A percentile compares a stretch with the other conserved stretches of the same genome.
Conservation (phyloP, 1,284 basidiomycete species). For the Cutaneotrichosporon arboriforme region DNA sequence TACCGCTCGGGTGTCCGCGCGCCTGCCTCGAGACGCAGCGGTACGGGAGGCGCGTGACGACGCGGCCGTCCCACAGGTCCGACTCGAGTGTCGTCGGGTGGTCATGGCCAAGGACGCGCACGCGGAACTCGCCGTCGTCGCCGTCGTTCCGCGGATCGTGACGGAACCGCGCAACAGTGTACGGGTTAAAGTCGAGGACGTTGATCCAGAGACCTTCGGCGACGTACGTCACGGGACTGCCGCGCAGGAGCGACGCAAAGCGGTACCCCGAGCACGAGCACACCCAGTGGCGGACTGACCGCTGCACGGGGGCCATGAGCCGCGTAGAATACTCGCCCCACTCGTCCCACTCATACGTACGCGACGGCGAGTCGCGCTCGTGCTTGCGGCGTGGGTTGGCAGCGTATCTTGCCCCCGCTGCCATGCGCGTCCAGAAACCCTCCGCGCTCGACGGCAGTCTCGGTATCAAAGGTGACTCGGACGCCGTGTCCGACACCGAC, state of each 20-base stretch:
- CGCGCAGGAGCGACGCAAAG: conserved; percentile 25
- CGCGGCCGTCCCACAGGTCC: conserved; percentile 28
- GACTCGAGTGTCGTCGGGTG: conserved; percentile 20
- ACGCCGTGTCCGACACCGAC: not conserved
- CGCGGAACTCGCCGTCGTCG: conserved; percentile 2
- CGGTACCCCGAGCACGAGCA: conserved; percentile 47
- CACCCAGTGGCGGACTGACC: conserved; percentile 33
- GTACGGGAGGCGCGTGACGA: conserved; percentile 29
- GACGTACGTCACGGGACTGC: not conserved
- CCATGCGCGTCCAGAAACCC: not conserved
- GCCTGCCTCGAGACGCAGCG: conserved; percentile 21
- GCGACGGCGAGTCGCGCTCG: not conserved
- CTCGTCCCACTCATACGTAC: conserved; percentile 28
- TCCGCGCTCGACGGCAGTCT: not conserved
- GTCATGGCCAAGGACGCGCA: not conserved
- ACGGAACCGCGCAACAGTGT: conserved; percentile 11
- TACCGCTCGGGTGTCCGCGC: conserved; percentile 26
- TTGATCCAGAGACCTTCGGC: conserved; percentile 3
- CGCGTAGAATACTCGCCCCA: conserved; percentile 39
- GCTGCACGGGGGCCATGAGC: conserved; percentile 28
- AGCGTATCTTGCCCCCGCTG: not conserved
- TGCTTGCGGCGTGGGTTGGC: not conserved
- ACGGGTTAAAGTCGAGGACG: conserved; percentile 40
- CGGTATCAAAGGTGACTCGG: not conserved
- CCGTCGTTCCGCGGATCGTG: not conserved